Evolutionary conservation across 2,329 filamentous ascomycete genomes (phyloP).

Genomic region (Penicillium digitatum): DNA sequence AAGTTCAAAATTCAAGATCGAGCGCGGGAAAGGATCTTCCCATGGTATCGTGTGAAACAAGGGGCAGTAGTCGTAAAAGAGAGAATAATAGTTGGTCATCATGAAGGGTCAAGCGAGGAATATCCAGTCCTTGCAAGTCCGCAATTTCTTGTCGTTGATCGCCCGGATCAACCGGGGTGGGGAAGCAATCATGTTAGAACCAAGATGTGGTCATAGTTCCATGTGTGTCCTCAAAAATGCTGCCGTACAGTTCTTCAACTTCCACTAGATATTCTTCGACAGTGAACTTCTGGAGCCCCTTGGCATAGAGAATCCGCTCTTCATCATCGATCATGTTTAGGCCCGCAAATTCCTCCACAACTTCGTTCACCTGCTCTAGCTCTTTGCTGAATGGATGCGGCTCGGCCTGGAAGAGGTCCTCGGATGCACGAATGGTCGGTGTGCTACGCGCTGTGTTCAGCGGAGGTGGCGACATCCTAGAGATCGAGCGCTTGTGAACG

Average conservation of each 20-base stretch:
- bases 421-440: constrained; percentile 31
- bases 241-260: constrained; percentile 65
- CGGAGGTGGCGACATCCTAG: constrained; percentile 47
- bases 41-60: constrained; percentile 22
- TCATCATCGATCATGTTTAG: constrained; percentile 67
- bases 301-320: constrained; percentile 62
- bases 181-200: constrained; percentile 22
- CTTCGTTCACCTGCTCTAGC: constrained; percentile 84
- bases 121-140: constrained; percentile 24
- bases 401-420: constrained; percentile 38
- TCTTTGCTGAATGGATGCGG: constrained; percentile 81
- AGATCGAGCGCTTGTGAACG: constrained; percentile 63
- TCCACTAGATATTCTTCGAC: constrained; percentile 82
- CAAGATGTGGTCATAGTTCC: constrained; percentile 37
- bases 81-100: constrained; percentile 34
- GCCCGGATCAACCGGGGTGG: constrained; percentile 20
- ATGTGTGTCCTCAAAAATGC: constrained; percentile 53
- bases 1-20: constrained; percentile 4
- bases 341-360: constrained; percentile 80
- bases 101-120: constrained; percentile 18
- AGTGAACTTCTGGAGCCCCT: constrained; percentile 68
- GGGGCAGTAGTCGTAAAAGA: constrained; percentile 22
- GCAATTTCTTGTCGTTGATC: constrained; percentile 16
- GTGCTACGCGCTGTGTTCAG: constrained; percentile 36
- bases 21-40: constrained; percentile 18